phyloP scores from a whole-genome alignment of 2,329 filamentous ascomycete genomes.

The Scedosporium boydii region DNA sequence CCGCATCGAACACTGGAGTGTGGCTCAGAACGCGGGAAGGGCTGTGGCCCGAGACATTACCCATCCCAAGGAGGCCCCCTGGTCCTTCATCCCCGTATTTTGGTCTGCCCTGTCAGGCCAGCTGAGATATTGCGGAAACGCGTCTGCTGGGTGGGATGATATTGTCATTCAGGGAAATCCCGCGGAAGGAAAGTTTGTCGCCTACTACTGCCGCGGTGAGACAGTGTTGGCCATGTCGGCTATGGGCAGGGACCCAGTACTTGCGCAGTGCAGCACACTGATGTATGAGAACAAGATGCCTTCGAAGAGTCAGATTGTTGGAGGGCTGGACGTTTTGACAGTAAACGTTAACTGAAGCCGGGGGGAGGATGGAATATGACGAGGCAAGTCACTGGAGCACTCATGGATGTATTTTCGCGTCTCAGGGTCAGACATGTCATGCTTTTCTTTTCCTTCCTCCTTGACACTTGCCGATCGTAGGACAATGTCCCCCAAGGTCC shows the following conservation, averaged over 20 bases:
- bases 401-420: neutral
- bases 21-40: conserved; percentile 87
- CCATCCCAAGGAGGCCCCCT: conserved; percentile 38
- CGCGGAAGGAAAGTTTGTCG: conserved; percentile 72
- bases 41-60: conserved; percentile 68
- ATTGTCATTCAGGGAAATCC: conserved; percentile 69
- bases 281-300: conserved; percentile 80
- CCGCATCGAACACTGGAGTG: conserved; percentile 97
- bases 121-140: conserved; percentile 88
- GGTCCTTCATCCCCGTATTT: conserved; percentile 81
- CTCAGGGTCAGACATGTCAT: no score
- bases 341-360: neutral
- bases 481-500: no score
- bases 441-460: no score
- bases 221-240: conserved; percentile 81
- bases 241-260: conserved; percentile 83
- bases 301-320: conserved; percentile 64
- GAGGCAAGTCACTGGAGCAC: neutral
- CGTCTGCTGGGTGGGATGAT: conserved; percentile 72
- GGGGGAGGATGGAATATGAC: neutral
- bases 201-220: conserved; percentile 81
- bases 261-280: conserved; percentile 73
- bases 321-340: conserved; percentile 44
- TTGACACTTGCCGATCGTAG: no score
- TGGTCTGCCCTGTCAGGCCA: conserved; percentile 91